phyloP scores from a whole-genome alignment of 2,329 filamentous ascomycete species.

The Sporothrix pallida region DNA sequence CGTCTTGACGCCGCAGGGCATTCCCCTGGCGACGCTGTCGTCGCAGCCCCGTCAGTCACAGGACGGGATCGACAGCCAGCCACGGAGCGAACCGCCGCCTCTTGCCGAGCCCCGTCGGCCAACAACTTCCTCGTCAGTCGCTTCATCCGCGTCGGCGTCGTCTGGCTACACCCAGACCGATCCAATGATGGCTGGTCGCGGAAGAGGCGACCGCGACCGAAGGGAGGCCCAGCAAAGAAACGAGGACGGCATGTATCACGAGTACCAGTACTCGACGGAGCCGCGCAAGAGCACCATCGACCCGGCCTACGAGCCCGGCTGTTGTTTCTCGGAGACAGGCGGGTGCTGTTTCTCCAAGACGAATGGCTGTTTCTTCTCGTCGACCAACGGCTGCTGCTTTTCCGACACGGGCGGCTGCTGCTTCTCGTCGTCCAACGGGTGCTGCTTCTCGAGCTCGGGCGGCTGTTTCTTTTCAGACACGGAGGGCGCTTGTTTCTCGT shows the following conservation, averaged over 20 bases:
- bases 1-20: constrained; percentile 15
- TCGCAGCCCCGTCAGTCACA: neutral
- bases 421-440: constrained; percentile 23
- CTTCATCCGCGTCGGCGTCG: neutral
- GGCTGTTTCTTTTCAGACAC: constrained; percentile 28
- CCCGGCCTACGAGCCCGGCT: constrained; percentile 26
- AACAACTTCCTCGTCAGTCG: neutral
- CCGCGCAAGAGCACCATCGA: neutral
- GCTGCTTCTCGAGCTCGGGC: constrained; percentile 26
- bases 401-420: constrained; percentile 27
- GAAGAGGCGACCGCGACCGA: no score
- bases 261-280: neutral
- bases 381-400: constrained; percentile 35
- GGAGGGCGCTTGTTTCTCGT: constrained; percentile 37
- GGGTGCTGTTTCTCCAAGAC: constrained; percentile 29
- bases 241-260: no score
- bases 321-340: constrained; percentile 27
- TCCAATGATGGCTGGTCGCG: neutral
- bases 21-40: neutral
- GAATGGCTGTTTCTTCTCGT: constrained; percentile 25
- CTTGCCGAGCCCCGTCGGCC: neutral
- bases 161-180: constrained; percentile 9
- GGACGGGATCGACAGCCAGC: neutral
- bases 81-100: neutral
- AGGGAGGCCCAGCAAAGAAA: no score